Percentiles rank a stretch among this genome's conserved stretches.
Evolutionary conservation across 805 yeast species (phyloP).

Genomic region (Priceomyces haplophilus): DNA sequence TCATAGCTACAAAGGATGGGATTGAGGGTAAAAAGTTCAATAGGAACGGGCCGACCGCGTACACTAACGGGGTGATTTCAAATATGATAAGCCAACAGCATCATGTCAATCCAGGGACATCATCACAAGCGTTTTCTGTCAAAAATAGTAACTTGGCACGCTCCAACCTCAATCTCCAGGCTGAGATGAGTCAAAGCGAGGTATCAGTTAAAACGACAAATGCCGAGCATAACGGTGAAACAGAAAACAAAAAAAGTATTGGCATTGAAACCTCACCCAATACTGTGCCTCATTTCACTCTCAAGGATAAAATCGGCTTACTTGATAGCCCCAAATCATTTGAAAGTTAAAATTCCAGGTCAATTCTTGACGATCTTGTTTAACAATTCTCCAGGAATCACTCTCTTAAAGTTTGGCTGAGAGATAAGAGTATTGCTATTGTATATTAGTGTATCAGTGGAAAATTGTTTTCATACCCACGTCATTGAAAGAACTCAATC

Average conservation of each 20-base stretch:
- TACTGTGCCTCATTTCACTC: slow-evolving; percentile 40
- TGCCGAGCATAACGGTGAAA: slow-evolving; percentile 28
- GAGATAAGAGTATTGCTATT: too few species aligned
- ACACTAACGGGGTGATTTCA: slow-evolving; percentile 29
- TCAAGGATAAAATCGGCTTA: slow-evolving; percentile 43
- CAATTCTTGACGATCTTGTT: too few species aligned
- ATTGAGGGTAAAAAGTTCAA: slow-evolving; percentile 60
- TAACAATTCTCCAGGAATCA: too few species aligned
- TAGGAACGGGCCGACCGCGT: slow-evolving; percentile 39
- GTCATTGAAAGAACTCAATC: too few species aligned
- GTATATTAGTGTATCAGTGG: too few species aligned
- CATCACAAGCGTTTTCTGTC: slow-evolving; percentile 6
- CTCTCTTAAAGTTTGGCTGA: too few species aligned
- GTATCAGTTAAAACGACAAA: slow-evolving; percentile 24
- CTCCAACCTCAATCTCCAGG: slow-evolving; percentile 1
- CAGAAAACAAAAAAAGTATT: slow-evolving; percentile 13
- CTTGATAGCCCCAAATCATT: slow-evolving; percentile 20
- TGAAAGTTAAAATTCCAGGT: not conserved
- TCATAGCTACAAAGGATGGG: slow-evolving; percentile 74
- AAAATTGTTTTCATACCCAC: too few species aligned
- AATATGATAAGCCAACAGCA: slow-evolving; percentile 22
- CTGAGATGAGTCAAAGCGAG: slow-evolving; percentile 12
- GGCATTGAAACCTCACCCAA: slow-evolving; percentile 11
- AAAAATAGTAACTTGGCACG: not conserved
- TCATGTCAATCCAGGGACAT: slow-evolving; percentile 1